Base-by-base conservation (phyloP, 257 asterid species). In the Scutellaria minor region DNA sequence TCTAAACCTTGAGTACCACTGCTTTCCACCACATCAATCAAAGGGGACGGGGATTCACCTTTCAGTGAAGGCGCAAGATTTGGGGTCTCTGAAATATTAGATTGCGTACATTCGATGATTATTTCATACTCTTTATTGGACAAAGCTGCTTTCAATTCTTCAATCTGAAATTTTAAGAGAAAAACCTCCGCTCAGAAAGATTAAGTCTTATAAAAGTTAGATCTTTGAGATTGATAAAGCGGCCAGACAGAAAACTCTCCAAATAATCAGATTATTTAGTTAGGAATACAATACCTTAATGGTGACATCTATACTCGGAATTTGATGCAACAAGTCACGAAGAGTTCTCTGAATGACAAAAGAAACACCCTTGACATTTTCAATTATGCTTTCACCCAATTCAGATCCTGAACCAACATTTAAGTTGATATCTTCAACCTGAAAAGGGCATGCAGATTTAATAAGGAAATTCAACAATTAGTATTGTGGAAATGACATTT, bases 351-450 rank as follows among this genome's bases (percentile, higher is more conserved):
- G 86, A 75, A 89, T 91, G 75, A 85, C 78, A 61, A 94, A 70
- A 54, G 93, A 84, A 78, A 91, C 83, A 61, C 99, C 99, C 84
- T 87, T 88, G 76, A 94, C 96, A 72, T 87, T 85, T 80, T 85
- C 89, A 79, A 94, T 85, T 77, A 94, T 91, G 81, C 95, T 94
- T 79, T 91, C 98, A 54, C 99, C 95, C 81, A 91, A 77, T 72
- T 85, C 93, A 66, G 92, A 80, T 51, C 90, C 98, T 63, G 90
- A 82, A 65, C 91, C 97, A 83, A 94, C 92, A 80, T 87, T 94
- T 73, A 94, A 83, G 82, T 94, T 94, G 85, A 94, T 94, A 81
- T 92, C 96, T 77, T 94, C 92, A 74, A 94, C 91, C 99, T 94
- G 87, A 73, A 75, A 77, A 74, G 35, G 46, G 59, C 48, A 73